Percentiles rank a stretch among this genome's conserved stretches.
Conservation (phyloP, 768 basidiomycete genomes). For the Podaxis sp. region DNA sequence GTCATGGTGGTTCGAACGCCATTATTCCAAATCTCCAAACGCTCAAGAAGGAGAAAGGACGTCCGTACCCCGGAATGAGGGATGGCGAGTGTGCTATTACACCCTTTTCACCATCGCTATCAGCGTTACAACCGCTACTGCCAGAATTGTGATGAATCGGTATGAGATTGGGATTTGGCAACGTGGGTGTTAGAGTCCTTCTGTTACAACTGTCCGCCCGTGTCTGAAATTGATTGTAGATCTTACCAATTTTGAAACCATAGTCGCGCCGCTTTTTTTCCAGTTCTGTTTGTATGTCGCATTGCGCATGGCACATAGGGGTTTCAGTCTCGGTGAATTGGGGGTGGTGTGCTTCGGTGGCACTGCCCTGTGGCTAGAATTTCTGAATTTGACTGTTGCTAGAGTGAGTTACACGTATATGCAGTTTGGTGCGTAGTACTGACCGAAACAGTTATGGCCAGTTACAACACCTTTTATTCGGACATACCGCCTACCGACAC, state of each 20-base stretch:
- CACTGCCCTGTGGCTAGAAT: slow-evolving; percentile 81
- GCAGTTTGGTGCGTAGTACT: neutral
- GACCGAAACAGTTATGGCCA: slow-evolving; percentile 62
- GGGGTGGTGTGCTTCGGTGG: slow-evolving; percentile 87
- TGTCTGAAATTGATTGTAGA: slow-evolving; percentile 40
- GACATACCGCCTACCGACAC: slow-evolving; percentile 90
- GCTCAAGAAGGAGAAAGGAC: slow-evolving; percentile 64
- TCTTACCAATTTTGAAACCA: slow-evolving; percentile 71
- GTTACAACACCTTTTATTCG: slow-evolving; percentile 78
- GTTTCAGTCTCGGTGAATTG: slow-evolving; percentile 93
- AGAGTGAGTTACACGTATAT: slow-evolving; percentile 45
- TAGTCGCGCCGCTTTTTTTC: slow-evolving; percentile 73
- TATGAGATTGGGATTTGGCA: slow-evolving; percentile 59
- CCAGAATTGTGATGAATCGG: slow-evolving; percentile 41
- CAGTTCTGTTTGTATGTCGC: slow-evolving; percentile 90
- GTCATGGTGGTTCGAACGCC: slow-evolving; percentile 70
- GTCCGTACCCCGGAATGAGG: slow-evolving; percentile 75
- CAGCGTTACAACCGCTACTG: slow-evolving; percentile 42
- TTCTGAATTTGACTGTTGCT: slow-evolving; percentile 78
- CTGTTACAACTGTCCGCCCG: neutral
- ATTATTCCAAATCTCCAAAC: slow-evolving; percentile 30
- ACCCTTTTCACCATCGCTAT: slow-evolving; percentile 56
- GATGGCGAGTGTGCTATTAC: slow-evolving; percentile 56
- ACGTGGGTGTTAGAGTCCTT: slow-evolving; percentile 41
- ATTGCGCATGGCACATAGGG: slow-evolving; percentile 86